Evolutionary conservation across 495 filamentous ascomycete genomes (phyloP).

Genomic region (Echria macrotheca): DNA sequence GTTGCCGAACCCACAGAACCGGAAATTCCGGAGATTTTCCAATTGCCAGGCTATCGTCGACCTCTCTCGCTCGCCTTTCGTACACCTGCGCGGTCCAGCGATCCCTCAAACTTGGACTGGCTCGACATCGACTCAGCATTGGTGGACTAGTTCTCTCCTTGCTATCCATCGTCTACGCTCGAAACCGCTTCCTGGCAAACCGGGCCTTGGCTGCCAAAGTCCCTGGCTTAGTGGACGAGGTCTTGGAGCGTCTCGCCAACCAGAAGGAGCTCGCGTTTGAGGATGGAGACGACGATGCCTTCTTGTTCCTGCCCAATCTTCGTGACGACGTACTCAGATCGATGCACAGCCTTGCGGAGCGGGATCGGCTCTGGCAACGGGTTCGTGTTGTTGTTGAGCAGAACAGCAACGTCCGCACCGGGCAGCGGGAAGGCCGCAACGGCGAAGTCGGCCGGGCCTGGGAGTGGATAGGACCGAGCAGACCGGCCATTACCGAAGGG

Average conservation of each 20-base stretch:
- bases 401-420: slow-evolving; percentile 86
- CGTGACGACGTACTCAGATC: slow-evolving; percentile 85
- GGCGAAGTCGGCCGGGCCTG: slow-evolving; percentile 86
- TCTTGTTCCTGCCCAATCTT: slow-evolving; percentile 80
- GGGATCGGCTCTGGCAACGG: slow-evolving; percentile 73
- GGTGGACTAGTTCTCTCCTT: slow-evolving; percentile 56
- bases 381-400: slow-evolving; percentile 81
- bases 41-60: slow-evolving; percentile 55
- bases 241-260: slow-evolving; percentile 71
- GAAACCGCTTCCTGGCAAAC: slow-evolving; percentile 48
- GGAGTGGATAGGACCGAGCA: slow-evolving; percentile 85
- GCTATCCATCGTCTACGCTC: slow-evolving; percentile 48
- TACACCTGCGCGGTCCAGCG: slow-evolving; percentile 82
- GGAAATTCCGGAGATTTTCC: slow-evolving; percentile 52
- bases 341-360: slow-evolving; percentile 66
- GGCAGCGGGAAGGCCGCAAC: slow-evolving; percentile 71
- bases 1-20: slow-evolving; percentile 63
- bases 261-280: slow-evolving; percentile 74
- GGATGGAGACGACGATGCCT: slow-evolving; percentile 61
- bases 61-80: slow-evolving; percentile 83
- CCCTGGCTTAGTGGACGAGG: slow-evolving; percentile 72
- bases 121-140: slow-evolving; percentile 93
- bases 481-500: slow-evolving; percentile 31
- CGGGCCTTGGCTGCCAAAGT: slow-evolving; percentile 63
- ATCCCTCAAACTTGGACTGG: slow-evolving; percentile 85